phyloP scores from a whole-genome alignment of 164 flowering plant species.

The Tetracentron sinense region DNA sequence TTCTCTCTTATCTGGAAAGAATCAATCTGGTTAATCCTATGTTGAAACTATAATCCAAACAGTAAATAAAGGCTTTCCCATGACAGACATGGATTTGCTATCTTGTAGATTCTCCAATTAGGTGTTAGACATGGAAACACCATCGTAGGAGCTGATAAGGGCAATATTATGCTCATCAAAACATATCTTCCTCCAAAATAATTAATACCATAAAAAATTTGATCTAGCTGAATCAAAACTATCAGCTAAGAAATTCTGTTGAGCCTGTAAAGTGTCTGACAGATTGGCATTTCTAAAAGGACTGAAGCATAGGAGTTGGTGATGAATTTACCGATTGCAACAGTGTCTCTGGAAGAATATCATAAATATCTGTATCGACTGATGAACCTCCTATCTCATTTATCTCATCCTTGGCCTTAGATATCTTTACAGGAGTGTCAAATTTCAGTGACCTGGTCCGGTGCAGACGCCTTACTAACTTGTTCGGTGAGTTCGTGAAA shows the following conservation, averaged over 20 bases:
- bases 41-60: background rate
- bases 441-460: conserved; percentile 50
- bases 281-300: no score
- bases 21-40: background rate
- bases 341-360: conserved; percentile 53
- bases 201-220: no score
- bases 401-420: conserved; percentile 13
- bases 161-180: no score
- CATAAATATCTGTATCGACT: conserved; percentile 34
- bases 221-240: background rate
- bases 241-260: background rate
- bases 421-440: conserved; percentile 48
- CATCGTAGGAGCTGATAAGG: no score
- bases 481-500: conserved; percentile 30
- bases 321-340: conserved; percentile 59
- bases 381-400: conserved; percentile 15
- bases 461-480: conserved; percentile 43
- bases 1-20: conserved; percentile 60
- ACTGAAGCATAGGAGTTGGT: background rate
- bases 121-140: no score
- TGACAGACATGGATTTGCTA: background rate
- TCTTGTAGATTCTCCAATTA: no score
- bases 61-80: background rate
- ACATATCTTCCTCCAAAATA: no score
- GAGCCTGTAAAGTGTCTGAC: no score